Evolutionary conservation across 345 rosid genomes (phyloP).

Genomic region (Citrus hindsii): DNA sequence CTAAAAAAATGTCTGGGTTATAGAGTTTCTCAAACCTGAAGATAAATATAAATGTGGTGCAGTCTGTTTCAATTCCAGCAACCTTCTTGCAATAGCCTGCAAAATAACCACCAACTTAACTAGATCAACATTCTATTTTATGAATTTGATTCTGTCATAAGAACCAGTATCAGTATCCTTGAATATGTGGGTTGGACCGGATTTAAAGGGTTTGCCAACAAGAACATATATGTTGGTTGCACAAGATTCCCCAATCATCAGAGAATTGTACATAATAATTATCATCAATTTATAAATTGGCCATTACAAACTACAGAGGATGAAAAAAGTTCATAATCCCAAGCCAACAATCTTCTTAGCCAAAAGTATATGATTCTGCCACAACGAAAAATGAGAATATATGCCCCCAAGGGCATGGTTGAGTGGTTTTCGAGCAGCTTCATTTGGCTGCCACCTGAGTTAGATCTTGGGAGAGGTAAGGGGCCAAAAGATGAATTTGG

Average conservation of each 20-base stretch:
- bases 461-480: too few relatives aligned
- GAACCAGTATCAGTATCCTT: background rate
- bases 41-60: slow-evolving; percentile 88
- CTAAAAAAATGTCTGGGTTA: slow-evolving; percentile 8
- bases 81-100: slow-evolving; percentile 79
- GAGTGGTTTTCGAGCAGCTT: too few relatives aligned
- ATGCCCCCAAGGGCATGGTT: too few relatives aligned
- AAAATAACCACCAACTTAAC: slow-evolving; percentile 7
- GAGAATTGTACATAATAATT: background rate
- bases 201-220: background rate
- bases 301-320: background rate
- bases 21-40: slow-evolving; percentile 54
- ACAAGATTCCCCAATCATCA: background rate
- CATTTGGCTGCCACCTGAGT: too few relatives aligned
- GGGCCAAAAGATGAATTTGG: too few relatives aligned
- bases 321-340: background rate
- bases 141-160: background rate
- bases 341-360: background rate
- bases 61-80: slow-evolving; percentile 80
- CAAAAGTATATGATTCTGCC: background rate
- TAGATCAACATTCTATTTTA: background rate
- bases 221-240: background rate
- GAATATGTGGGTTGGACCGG: background rate
- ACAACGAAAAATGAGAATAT: too few relatives aligned
- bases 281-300: background rate